Evolutionary conservation across 2,329 filamentous ascomycete genomes (phyloP), one percentile per base, ranked within the genome.

Genomic region (Macrophomina tecta): DNA sequence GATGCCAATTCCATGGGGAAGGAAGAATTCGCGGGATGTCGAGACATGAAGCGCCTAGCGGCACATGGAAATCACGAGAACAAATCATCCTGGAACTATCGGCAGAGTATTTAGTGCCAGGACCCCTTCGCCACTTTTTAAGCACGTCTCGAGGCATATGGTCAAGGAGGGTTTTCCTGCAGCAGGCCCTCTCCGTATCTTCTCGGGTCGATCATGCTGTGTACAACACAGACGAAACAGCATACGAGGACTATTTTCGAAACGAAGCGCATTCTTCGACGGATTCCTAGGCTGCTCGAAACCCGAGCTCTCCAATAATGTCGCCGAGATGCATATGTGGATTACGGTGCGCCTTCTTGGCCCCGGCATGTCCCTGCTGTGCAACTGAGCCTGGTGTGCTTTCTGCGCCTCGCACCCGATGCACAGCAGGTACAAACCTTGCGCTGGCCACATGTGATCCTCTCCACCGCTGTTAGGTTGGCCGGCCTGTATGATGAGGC

Each of bases 11-110:
- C 45, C 32, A 23, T 62, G 58, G 58, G 28, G 6, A 12, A 62
- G 58, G 45, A 62, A 62, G 30, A 49, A 62, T 16, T 62, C 58
- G 30, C 58, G 58, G 58, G 58, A 62, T 30, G 30, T 36, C 42
- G 32, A 40, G 11, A 62, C 58, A 7, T 62, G 58, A 62, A 30
- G 42, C 58, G 45, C 30, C 58, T 62, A 38, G 58, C 58, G 58
- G 49, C 36, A 62, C 58, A 38, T 49, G 42, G 16, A 49, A 48
- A 30, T n/a, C 46, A 62, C 58, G 32, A 49, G 48, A 48, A 61
- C 30, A 38, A 48, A 61, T 14, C 56, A n/a, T 36, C 28, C 42
- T 36, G 14, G 45, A 62, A 36, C 58, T 49, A 2, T n/a, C 42
- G n/a, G n/a, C 55, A 9, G 7, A 18, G 8, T 12, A 23, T 14